phyloP scores from a whole-genome alignment of 306 rosid genomes.

The Cicer yamashitae region DNA sequence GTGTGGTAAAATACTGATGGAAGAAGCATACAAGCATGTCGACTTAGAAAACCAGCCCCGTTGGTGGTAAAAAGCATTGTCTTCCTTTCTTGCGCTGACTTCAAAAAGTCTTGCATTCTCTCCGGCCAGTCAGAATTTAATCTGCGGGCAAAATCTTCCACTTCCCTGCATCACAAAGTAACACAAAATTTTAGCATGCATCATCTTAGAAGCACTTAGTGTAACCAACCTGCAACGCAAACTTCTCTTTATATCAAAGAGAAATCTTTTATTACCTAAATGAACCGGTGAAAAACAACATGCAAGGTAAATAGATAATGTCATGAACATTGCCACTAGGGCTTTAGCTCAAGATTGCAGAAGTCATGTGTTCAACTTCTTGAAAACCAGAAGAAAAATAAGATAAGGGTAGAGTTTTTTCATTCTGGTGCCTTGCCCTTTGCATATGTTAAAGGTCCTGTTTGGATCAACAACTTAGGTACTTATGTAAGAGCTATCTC shows the following conservation, averaged over 20 bases:
- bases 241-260: slow-evolving; percentile 20
- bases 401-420: not conserved
- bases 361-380: slow-evolving; percentile 26
- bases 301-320: slow-evolving; percentile 29
- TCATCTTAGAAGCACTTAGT: not conserved
- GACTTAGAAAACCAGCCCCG: slow-evolving; percentile 61
- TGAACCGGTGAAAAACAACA: not conserved
- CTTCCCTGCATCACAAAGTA: slow-evolving; percentile 75
- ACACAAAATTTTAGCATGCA: slow-evolving; percentile 5
- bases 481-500: no score
- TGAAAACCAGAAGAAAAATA: not conserved
- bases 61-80: slow-evolving; percentile 53
- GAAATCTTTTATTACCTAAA: slow-evolving; percentile 3
- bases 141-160: slow-evolving; percentile 94
- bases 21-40: slow-evolving; percentile 64
- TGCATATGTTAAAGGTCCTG: slow-evolving; percentile 5
- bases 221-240: slow-evolving; percentile 32
- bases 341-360: slow-evolving; percentile 31
- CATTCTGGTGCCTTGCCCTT: slow-evolving; percentile 22
- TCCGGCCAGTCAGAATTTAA: slow-evolving; percentile 94
- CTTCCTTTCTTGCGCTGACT: slow-evolving; percentile 74
- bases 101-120: slow-evolving; percentile 86
- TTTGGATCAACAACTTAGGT: no score
- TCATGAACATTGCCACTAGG: slow-evolving; percentile 13
- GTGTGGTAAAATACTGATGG: slow-evolving; percentile 23